Evolutionary conservation across 306 rosid species (phyloP), one percentile per base, ranked within the genome.

Genomic region (Cucurbita argyrosperma): DNA sequence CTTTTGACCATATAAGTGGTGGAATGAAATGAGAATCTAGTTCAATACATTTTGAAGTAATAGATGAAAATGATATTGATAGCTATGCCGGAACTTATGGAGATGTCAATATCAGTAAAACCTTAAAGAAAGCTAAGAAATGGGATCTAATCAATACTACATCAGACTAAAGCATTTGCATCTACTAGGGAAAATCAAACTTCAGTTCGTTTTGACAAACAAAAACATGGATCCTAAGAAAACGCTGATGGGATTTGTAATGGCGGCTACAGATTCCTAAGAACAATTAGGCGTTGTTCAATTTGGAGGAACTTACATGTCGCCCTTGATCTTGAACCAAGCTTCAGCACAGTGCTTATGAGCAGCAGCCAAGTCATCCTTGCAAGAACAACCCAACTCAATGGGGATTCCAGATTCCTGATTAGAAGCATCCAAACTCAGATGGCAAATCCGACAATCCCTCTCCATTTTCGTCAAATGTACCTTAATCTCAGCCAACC

Each of bases 321-420:
- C 86, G 4, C 98, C 98, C 87, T 92, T 92, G 84, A 92, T 90
- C 82, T 90, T 88, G 90, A 92, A 92, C 96, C 96, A 92, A 81
- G 96, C 92, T 78, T 92, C 96, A 55, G 96, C 98, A 87, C 98
- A 92, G 10, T 90, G 91, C 50, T 88, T 92, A 60, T 92, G 98
- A 12, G 98, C 92, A 84, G 92, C 96, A 83, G 95, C 98, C 83
- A 92, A 87, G 83, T 92, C 98, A 18, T 87, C 92, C 79, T 92
- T 92, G 21, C 98, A 92, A 74, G 91, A 92, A 77, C 98, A 92
- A 14, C 98, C 96, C 43, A 92, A 74, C 82, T 92, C 96, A 53
- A 92, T 87, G 59, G 96, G 90, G 79, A 77, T 82, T 58, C 92
- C 96, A 80, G 96, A 92, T 82, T 90, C 98, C 49, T 82, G 90